Conservation (phyloP, 495 filamentous ascomycete genomes). For the Usnea hakonensis region DNA sequence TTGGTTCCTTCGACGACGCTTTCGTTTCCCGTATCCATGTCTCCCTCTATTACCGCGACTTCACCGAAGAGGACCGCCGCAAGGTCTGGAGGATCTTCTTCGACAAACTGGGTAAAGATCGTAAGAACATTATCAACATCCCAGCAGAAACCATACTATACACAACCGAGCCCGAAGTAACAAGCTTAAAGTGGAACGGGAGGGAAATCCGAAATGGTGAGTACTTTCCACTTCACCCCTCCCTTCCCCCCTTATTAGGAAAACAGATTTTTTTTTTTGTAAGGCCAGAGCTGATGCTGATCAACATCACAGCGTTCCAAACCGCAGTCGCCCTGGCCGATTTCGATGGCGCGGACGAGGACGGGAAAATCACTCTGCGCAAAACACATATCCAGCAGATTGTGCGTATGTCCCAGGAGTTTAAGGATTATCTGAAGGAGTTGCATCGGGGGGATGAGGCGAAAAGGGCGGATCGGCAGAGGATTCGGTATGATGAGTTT, state of each 20-base stretch:
- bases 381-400: conserved; percentile 16
- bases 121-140: conserved; percentile 11
- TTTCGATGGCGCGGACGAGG: conserved; percentile 16
- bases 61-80: conserved; percentile 6
- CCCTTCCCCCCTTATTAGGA: too few relatives aligned
- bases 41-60: conserved; percentile 21
- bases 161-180: conserved; percentile 1
- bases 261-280: too few relatives aligned
- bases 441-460: conserved; percentile 10
- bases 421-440: conserved; percentile 21
- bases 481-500: conserved; percentile 4
- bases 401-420: conserved; percentile 23
- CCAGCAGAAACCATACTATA: background rate
- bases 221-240: background rate
- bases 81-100: conserved; percentile 24
- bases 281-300: too few relatives aligned
- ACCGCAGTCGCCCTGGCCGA: conserved; percentile 26
- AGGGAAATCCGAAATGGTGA: conserved; percentile 27
- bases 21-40: conserved; percentile 39
- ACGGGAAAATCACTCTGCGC: conserved; percentile 20
- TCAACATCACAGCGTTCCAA: conserved; percentile 24
- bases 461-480: conserved; percentile 4
- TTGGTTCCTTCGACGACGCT: conserved; percentile 35
- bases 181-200: conserved; percentile 4
- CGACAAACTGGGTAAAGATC: conserved; percentile 20